Evolutionary conservation across 306 rosid genomes (phyloP), one percentile per base, ranked within the genome.

Genomic region (Cicer bijugum): DNA sequence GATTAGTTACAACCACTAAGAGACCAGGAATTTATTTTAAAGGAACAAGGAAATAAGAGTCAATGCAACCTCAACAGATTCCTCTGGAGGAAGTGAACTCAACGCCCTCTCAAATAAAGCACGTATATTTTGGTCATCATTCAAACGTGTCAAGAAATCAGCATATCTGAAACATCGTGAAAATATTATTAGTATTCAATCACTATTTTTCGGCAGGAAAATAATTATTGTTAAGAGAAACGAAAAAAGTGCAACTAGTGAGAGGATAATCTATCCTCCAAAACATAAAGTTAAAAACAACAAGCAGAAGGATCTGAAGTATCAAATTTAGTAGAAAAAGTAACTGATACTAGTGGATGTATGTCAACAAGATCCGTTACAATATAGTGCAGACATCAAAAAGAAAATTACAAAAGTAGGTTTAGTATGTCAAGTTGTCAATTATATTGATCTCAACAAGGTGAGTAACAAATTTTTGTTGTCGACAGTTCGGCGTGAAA

Each of bases 101-200:
- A 94, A 69, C 55, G 98, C 92, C 72, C 96, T 86, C 86, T 94
- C 98, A 78, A 94, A 94, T 67, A 94, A 86, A 69, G 98, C 98
- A n/a, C 97, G 88, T 75, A 94, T 89, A 75, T 94, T 91, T 83
- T 88, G 88, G 83, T 94, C 97, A 80, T 91, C 98, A 80, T 94
- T 94, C 84, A 94, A 82, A 44, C 95, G 92, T 60, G 89, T 88
- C 85, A 94, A 86, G 83, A 94, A 94, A 87, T 94, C 97, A 50
- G 97, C 92, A 85, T 94, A 94, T 82, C 98, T 94, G 83, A 79
- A 74, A 75, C 38, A 82, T 37, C 70, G 70, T 60, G 52, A 78
- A 81, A 81, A 82, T 12, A 64, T 14, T 65, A n/a, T 19, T 52
- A 14, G 59, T 35, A 17, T 39, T 42, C 43, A 68, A 39, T 46